Percentiles rank a stretch among this genome's conserved stretches.
phyloP scores from a whole-genome alignment of 352 stramenopile species.

The Pythium volutum region DNA sequence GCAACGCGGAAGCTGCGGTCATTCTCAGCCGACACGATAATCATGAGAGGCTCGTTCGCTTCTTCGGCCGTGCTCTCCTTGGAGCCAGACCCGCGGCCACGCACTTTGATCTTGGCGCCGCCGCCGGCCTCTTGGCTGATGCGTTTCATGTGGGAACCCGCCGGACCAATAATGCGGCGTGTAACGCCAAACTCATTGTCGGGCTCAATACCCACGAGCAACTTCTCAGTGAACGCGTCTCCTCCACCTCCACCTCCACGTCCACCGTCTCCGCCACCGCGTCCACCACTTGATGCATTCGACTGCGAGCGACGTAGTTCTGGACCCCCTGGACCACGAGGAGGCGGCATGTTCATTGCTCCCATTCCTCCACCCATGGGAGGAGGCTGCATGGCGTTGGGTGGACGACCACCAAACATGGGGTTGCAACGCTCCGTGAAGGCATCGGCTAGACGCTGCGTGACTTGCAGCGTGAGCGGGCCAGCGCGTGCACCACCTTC shows the following conservation, averaged over 20 bases:
- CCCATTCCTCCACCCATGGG: slow-evolving; percentile 16
- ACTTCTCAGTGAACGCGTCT: slow-evolving; percentile 56
- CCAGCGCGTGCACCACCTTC: slow-evolving; percentile 57
- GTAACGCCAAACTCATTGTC: slow-evolving; percentile 85
- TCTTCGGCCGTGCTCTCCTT: slow-evolving; percentile 75
- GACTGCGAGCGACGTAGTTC: slow-evolving; percentile 13
- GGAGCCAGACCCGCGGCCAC: slow-evolving; percentile 73
- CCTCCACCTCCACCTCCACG: slow-evolving; percentile 13
- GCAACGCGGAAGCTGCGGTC: slow-evolving; percentile 82
- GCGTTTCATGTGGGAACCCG: slow-evolving; percentile 82
- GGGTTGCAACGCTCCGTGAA: slow-evolving; percentile 65
- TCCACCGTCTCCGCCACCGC: background rate
- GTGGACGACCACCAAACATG: slow-evolving; percentile 32
- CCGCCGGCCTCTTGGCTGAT: slow-evolving; percentile 80
- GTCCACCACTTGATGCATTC: slow-evolving; percentile 9
- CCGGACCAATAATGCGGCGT: slow-evolving; percentile 77
- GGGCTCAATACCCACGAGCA: slow-evolving; percentile 83
- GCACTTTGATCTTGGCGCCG: slow-evolving; percentile 82
- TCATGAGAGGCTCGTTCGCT: slow-evolving; percentile 72
- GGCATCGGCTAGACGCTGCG: slow-evolving; percentile 67
- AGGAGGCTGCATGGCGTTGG: slow-evolving; percentile 32
- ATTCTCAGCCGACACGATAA: slow-evolving; percentile 83
- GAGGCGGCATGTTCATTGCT: slow-evolving; percentile 9
- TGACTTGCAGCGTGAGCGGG: slow-evolving; percentile 56
- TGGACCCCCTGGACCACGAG: slow-evolving; percentile 1